Base-by-base conservation (phyloP, 305 asterid genomes). In the Solanum chacoense region DNA sequence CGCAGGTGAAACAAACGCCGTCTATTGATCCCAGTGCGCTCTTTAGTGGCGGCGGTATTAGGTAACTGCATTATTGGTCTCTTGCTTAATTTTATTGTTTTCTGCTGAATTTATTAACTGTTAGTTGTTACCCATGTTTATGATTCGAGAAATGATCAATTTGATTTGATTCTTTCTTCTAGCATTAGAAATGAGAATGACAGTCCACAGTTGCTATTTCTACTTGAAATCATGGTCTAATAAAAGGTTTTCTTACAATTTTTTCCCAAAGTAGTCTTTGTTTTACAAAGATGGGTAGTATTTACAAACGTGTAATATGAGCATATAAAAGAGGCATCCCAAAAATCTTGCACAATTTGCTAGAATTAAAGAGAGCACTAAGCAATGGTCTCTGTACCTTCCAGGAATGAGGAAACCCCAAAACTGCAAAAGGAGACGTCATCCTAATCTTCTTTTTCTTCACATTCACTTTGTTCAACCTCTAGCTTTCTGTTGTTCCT, bases 41-140 rank as follows among this genome's bases (percentile, higher is more conserved):
- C 45, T 84, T 85, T 72, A 94, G 96, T 87, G 98, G 98, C 22
- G 96, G 98, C 71, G 98, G 97, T 81, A 88, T 90, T 90, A 93
- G 98, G 98, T 95, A 90, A 67, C 69, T 72, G 69, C 85, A 50
- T 36, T 40, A 29, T 67, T 50, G 45, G 28, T 8, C 9, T 63
- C 31, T 32, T 28, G 12, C 76, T 89, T 69, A 35, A 5, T 89
- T 86, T 9, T 69, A 65, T 26, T 45, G 8, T n/a, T 26, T 38
- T 37, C 71, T 71, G 35, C 16, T 42, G 36, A 65, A 24, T 45
- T 63, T 75, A 28, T 42, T 6, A 77, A 35, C 84, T 42, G 16
- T 79, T 67, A 37, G 18, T 6, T 35, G 45, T 73, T 85, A 67
- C n/a, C 45, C 4, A 14, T 80, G 18, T 34, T 85, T 69, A 4